These are phyloP conservation scores for Xylaria sp. DNA, from an alignment of 2,329 filamentous ascomycete species.

Conservation along the genomic window DNA sequence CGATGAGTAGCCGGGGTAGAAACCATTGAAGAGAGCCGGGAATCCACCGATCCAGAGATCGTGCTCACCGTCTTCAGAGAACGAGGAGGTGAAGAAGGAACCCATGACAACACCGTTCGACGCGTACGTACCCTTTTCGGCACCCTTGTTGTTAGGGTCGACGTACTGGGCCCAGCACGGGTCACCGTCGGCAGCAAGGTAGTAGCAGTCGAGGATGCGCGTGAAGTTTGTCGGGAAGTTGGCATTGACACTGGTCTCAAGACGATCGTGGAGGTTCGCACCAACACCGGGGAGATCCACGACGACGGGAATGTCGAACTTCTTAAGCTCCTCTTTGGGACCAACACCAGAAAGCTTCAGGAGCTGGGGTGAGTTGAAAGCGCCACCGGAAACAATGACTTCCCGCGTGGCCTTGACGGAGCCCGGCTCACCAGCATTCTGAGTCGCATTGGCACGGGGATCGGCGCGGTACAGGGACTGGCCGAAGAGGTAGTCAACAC, in stretches of 20 bases:
- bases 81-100: slow-evolving; percentile 27
- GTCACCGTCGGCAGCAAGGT: slow-evolving; percentile 31
- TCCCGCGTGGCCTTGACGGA: slow-evolving; percentile 40
- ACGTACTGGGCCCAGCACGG: slow-evolving; percentile 30
- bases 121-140: slow-evolving; percentile 32
- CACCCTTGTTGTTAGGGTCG: slow-evolving; percentile 16
- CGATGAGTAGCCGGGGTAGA: slow-evolving; percentile 36
- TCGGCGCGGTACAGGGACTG: slow-evolving; percentile 43
- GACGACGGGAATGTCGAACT: slow-evolving; percentile 38
- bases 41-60: slow-evolving; percentile 37
- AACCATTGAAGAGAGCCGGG: slow-evolving; percentile 37
- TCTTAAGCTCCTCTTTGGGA: slow-evolving; percentile 35
- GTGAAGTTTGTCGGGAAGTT: slow-evolving; percentile 37
- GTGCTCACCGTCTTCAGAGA: slow-evolving; percentile 27
- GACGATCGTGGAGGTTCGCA: slow-evolving; percentile 52
- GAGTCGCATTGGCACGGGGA: slow-evolving; percentile 28
- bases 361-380: slow-evolving; percentile 49
- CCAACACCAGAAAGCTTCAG: slow-evolving; percentile 46
- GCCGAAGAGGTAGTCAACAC: slow-evolving; percentile 46
- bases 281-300: slow-evolving; percentile 53
- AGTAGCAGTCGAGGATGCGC: slow-evolving; percentile 34
- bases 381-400: slow-evolving; percentile 46
- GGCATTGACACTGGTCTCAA: slow-evolving; percentile 43
- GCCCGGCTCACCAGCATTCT: slow-evolving; percentile 29
- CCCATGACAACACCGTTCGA: slow-evolving; percentile 33